phyloP scores from a whole-genome alignment of 495 filamentous ascomycete species.

The Podospora bellae-mahoneyi region DNA sequence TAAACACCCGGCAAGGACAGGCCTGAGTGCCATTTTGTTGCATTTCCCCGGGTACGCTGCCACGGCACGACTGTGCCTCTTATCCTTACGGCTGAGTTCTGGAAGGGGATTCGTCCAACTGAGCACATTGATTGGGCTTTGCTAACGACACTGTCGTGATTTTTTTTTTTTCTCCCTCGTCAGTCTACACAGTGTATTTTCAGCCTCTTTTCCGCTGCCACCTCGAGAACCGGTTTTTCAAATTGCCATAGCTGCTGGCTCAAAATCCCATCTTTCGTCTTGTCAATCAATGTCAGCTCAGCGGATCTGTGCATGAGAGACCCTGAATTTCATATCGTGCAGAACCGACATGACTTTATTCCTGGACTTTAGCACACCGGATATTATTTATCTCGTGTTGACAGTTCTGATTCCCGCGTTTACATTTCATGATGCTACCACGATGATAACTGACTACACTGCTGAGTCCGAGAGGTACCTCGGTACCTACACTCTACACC shows the following conservation, averaged over 20 bases:
- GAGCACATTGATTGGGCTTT: neutral
- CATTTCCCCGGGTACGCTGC: neutral
- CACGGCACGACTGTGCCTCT: neutral
- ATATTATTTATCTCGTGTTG: slow-evolving; percentile 1
- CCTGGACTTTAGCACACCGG: neutral
- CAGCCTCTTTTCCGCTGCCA: slow-evolving; percentile 1
- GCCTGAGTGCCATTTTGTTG: neutral
- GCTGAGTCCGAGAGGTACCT: neutral
- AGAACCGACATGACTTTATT: neutral
- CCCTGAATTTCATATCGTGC: neutral
- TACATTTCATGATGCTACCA: neutral
- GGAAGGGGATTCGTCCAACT: neutral
- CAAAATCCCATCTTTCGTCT: neutral
- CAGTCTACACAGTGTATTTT: neutral
- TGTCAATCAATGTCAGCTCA: slow-evolving; percentile 5
- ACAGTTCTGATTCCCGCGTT: neutral
- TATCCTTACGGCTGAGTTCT: neutral
- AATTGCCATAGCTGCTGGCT: neutral
- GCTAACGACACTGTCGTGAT: neutral
- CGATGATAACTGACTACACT: neutral
- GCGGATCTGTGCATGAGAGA: neutral
- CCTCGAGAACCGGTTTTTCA: neutral
- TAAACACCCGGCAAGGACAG: neutral
- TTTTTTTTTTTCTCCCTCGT: neutral
- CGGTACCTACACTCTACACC: neutral